Evolutionary conservation across 495 filamentous ascomycete species (phyloP).

Genomic region (Cenococcum geophilum): DNA sequence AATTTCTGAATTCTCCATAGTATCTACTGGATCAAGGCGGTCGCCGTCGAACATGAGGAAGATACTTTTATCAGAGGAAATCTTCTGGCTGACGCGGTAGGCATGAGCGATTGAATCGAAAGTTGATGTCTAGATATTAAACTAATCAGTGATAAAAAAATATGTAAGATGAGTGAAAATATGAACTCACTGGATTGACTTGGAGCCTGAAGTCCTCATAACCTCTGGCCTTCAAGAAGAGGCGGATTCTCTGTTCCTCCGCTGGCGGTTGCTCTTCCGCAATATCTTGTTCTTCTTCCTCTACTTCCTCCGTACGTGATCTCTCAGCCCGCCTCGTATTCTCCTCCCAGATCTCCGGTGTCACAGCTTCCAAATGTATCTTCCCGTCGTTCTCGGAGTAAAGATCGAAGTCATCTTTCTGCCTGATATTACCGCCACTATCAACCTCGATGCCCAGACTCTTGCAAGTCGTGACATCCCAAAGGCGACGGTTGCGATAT

Average conservation of each 20-base stretch:
- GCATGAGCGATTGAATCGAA: constrained; percentile 51
- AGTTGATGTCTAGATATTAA: constrained; percentile 42
- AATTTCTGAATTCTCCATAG: constrained; percentile 65
- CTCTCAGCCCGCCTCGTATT: constrained; percentile 13
- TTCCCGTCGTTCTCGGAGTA: constrained; percentile 30
- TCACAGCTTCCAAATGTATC: constrained; percentile 52
- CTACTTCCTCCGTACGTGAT: constrained; percentile 29
- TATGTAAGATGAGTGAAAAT: background rate
- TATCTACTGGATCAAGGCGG: constrained; percentile 53
- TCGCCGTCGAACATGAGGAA: constrained; percentile 78
- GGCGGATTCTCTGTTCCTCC: constrained; percentile 38
- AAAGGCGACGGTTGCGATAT: constrained; percentile 69
- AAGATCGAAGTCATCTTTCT: constrained; percentile 33
- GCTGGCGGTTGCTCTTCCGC: constrained; percentile 29
- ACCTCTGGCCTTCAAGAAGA: constrained; percentile 56
- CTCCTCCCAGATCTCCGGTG: constrained; percentile 44
- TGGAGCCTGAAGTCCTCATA: constrained; percentile 52
- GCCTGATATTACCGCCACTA: constrained; percentile 34
- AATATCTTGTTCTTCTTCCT: constrained; percentile 42
- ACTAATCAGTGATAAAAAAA: background rate
- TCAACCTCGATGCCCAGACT: constrained; percentile 54
- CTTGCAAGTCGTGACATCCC: constrained; percentile 63
- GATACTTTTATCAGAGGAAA: constrained; percentile 48
- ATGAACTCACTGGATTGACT: constrained; percentile 46
- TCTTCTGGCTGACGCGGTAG: constrained; percentile 45